phyloP scores from a whole-genome alignment of 257 asterid species.

The Hygrophila difformis region DNA sequence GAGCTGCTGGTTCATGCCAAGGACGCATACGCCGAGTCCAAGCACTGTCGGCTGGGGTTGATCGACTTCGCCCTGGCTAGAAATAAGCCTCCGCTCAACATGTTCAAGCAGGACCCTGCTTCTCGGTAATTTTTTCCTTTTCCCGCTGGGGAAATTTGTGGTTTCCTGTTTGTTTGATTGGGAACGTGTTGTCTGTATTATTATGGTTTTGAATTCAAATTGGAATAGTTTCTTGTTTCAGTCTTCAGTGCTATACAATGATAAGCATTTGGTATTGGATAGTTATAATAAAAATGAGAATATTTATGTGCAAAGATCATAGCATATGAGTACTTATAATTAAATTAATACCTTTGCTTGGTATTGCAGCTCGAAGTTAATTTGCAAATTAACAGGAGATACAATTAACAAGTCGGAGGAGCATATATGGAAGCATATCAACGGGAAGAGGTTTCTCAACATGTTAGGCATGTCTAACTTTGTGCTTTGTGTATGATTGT shows the following conservation, averaged over 20 bases:
- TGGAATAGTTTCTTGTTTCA: background rate
- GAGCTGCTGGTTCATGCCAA: slow-evolving; percentile 72
- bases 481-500: background rate
- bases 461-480: slow-evolving; percentile 60
- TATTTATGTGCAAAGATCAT: background rate
- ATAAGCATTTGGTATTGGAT: background rate
- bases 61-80: slow-evolving; percentile 61
- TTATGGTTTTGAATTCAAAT: background rate
- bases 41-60: slow-evolving; percentile 90
- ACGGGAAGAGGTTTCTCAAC: slow-evolving; percentile 78
- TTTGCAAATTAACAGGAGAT: slow-evolving; percentile 71
- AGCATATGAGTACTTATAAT: slow-evolving; percentile 4
- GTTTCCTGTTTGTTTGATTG: too few relatives aligned
- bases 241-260: too few relatives aligned
- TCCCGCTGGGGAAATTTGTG: too few relatives aligned
- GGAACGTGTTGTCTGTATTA: too few relatives aligned
- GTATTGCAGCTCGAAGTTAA: slow-evolving; percentile 57
- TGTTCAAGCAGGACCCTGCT: slow-evolving; percentile 72
- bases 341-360: slow-evolving; percentile 1
- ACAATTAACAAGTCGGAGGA: slow-evolving; percentile 79
- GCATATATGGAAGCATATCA: slow-evolving; percentile 98
- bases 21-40: slow-evolving; percentile 61
- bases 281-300: background rate
- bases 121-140: slow-evolving; percentile 37
- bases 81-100: slow-evolving; percentile 76